Base-by-base conservation (phyloP, 2,329 filamentous ascomycete genomes). In the Davidsoniella virescens region DNA sequence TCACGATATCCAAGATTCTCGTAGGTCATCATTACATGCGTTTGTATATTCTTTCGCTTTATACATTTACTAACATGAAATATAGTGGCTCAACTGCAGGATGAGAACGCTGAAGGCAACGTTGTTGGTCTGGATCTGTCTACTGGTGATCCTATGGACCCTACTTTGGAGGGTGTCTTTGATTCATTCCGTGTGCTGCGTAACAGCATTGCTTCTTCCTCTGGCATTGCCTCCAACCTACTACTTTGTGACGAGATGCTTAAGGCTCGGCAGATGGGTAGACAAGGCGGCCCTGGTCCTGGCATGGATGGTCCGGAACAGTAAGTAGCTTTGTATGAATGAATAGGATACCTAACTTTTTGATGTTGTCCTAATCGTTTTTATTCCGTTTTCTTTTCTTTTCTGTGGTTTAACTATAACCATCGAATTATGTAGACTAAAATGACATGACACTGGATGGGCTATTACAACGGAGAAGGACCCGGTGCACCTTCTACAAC, bases 201-300 rank as follows among this genome's bases (percentile, higher is more conserved):
- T 58, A 96, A 96, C 70, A 87, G 82, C 64, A 80, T 98, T 55
- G 87, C 92, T 2, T 95, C 88, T 33, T 92, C 87, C 65, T 84
- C 90, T 23, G 87, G 92, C 55, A 98, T 98, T 61, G 90, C 92
- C 5, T 90, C 86, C 8, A 98, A 98, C 69, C 71, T 98, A 56
- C 71, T 98, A 57, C 75, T 98, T 46, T 98, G 92, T 61, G 92
- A 98, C 61, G 92, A 98, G 73, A 75, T 98, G 71, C 72, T 98
- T 60, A 98, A 98, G 75, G 92, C 92, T 54, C 77, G 92, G 64
- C 90, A 98, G 71, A 98, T 98, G 92, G 82, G 75, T 45, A 70
- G 78, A 61, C 67, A 71, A 65, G 72, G 67, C 38, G 76, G 75
- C 18, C 78, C 78, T 2, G 78, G 78, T 5, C 75, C 76, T 3